Percentiles rank a stretch among this genome's conserved stretches.
These are phyloP conservation scores for Prosopis cineraria DNA, from an alignment of 306 rosid genomes.

Conservation along the genomic window DNA sequence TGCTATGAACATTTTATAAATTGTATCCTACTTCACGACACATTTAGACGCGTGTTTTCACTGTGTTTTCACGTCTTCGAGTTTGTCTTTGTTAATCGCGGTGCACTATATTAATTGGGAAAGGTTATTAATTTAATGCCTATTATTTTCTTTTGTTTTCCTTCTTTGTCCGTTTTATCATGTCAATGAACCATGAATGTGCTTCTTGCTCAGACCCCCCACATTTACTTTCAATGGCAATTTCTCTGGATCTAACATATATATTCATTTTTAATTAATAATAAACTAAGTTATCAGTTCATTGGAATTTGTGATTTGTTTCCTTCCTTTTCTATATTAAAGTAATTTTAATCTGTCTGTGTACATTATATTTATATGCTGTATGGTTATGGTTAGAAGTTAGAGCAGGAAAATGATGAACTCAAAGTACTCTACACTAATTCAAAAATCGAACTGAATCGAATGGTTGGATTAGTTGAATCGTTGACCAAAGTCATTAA, in stretches of 20 bases:
- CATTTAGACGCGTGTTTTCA: conserved; percentile 26
- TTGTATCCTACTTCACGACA: background rate
- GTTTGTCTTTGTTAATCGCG: conserved; percentile 30
- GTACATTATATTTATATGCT: no score
- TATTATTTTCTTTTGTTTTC: background rate
- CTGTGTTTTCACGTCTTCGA: background rate
- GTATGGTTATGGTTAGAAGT: no score
- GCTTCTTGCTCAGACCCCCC: conserved; percentile 30
- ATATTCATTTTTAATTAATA: conserved; percentile 14
- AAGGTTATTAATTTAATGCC: background rate
- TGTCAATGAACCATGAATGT: conserved; percentile 14
- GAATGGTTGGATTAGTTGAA: no score
- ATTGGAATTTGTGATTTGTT: conserved; percentile 49
- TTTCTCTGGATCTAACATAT: conserved; percentile 35
- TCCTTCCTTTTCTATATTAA: conserved; percentile 22
- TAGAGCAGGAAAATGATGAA: no score
- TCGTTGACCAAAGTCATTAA: no score
- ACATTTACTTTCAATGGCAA: conserved; percentile 38
- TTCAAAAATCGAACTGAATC: no score
- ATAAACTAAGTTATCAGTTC: conserved; percentile 26
- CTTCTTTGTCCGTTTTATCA: conserved; percentile 24
- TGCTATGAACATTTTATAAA: background rate
- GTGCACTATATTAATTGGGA: conserved; percentile 13
- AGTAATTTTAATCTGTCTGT: no score
- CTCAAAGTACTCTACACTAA: no score